Evolutionary conservation across 495 filamentous ascomycete species (phyloP), one percentile per base, ranked within the genome.

Genomic region (Cenococcum geophilum): DNA sequence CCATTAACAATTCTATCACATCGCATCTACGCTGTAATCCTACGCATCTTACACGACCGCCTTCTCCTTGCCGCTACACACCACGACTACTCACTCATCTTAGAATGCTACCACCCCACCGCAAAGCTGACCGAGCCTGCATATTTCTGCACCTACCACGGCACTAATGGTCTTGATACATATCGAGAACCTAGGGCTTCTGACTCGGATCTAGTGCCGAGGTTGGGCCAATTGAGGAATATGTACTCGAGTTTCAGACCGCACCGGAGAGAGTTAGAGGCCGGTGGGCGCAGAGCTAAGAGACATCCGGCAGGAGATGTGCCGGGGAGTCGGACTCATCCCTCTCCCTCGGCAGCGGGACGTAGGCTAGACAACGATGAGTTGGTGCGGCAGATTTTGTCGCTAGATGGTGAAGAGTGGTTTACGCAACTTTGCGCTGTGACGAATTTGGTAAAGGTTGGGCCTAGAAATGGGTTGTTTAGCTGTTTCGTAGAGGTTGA

Each of bases 31-130:
- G 79, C 82, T 52, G 70, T 89, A 14, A 79, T 87, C 50, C 75
- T 86, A n/a, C 83, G 83, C 53, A 79, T 92, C 48, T 71, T 91
- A 22, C 83, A 87, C 62, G 73, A 79, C 25, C 84, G 89, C 47
- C 78, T 92, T 16, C 72, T 82, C 36, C 64, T 76, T 20, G 81
- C 82, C 23, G 77, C 83, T 4, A 48, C 58, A 20, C 73, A 86
- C 16, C 72, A 79, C 18, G 81, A 84, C 57, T 82, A 86, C 69
- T 77, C 82, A 43, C 72, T 91, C 27, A 83, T 91, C 20, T 79
- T 93, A 14, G 87, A 91, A 76, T 89, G 86, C 75, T 91, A 85
- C 68, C 87, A 87, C 63, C 89, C 89, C 0, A 82, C 76, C 62
- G 82, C 80, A n/a, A 86, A 83, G 70, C 73, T 87, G 32, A 83